Evolutionary conservation across 768 basidiomycete genomes (phyloP), one percentile per base, ranked within the genome.

Genomic region (Tylopilus felleus): DNA sequence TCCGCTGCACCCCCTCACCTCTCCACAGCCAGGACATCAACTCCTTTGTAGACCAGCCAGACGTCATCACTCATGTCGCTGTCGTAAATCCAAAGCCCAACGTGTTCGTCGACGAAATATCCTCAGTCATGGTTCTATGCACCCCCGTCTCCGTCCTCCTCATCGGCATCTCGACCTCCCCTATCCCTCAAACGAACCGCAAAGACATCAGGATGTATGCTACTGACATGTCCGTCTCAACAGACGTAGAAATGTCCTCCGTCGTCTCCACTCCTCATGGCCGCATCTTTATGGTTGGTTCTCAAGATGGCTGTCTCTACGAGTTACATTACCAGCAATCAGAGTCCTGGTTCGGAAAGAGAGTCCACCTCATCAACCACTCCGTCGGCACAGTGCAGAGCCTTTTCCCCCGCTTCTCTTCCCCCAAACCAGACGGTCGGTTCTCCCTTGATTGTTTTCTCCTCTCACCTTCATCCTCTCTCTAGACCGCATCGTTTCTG

Each of bases 71-170:
- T 40, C 80, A 88, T 64, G 95, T 98, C 42, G 86, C 88, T 12
- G 79, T 98, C 57, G 90, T 98, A 50, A 85, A 80, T 68, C 92
- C 95, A 19, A 93, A 89, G 65, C 80, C 79, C 22, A 82, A 84
- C 45, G 86, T 98, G 31, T 98, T 98, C 67, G 86, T 97, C 61
- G 93, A 98, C 67, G 88, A 93, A 63, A 97, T 98, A 68, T 83
- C 86, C 17, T 83, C 83, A 54, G 74, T 99, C 41, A 84, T 98
- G 58, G 87, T 98, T 59, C 83, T 98, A 59, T 95, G 90, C 63
- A 97, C 95, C 0, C 88, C 89, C 1, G 74, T 90, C 27, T 86
- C 87, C 13, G 80, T 94, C 28, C 80, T 90, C 49, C 82, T 98
- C 52, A 81, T 98, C 59, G 96, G 94, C 29, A 77, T 98, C 33